These are phyloP conservation scores for Pichia californica DNA, from an alignment of 805 yeast species.

Conservation along the genomic window DNA sequence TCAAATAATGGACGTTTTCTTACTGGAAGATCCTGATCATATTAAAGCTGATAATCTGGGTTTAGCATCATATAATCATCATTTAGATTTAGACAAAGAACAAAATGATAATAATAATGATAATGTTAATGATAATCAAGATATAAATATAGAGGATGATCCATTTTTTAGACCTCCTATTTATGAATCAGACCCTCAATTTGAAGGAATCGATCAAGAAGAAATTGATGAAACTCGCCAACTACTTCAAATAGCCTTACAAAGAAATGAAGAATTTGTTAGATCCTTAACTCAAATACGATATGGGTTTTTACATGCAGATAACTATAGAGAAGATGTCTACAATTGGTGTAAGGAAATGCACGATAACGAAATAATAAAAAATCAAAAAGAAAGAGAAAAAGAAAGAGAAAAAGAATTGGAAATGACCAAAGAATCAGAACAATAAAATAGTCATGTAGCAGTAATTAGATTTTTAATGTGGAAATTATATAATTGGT, in stretches of 20 bases:
- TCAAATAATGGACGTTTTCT: conserved; percentile 65
- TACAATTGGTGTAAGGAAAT: conserved; percentile 83
- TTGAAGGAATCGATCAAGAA: conserved; percentile 41
- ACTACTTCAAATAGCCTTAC: conserved; percentile 69
- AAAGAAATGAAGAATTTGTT: conserved; percentile 81
- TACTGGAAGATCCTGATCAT: conserved; percentile 81
- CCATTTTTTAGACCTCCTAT: conserved; percentile 65
- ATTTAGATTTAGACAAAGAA: conserved; percentile 33
- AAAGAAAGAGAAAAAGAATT: not conserved
- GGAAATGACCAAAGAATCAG: not conserved
- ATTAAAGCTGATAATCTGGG: conserved; percentile 58
- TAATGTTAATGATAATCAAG: conserved; percentile 8
- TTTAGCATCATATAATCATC: conserved; percentile 66
- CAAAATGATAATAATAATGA: not conserved
- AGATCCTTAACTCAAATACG: conserved; percentile 70
- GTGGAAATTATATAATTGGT: too few species aligned
- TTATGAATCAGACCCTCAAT: conserved; percentile 40
- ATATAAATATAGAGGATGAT: conserved; percentile 31
- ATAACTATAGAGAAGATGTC: conserved; percentile 62
- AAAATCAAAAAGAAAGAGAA: not conserved
- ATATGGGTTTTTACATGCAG: conserved; percentile 71
- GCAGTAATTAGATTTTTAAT: too few species aligned
- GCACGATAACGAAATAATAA: conserved; percentile 42
- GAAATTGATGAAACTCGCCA: conserved; percentile 67
- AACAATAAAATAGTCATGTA: too few species aligned